phyloP scores from a whole-genome alignment of 441 rosid species.

The Kokia cookei region DNA sequence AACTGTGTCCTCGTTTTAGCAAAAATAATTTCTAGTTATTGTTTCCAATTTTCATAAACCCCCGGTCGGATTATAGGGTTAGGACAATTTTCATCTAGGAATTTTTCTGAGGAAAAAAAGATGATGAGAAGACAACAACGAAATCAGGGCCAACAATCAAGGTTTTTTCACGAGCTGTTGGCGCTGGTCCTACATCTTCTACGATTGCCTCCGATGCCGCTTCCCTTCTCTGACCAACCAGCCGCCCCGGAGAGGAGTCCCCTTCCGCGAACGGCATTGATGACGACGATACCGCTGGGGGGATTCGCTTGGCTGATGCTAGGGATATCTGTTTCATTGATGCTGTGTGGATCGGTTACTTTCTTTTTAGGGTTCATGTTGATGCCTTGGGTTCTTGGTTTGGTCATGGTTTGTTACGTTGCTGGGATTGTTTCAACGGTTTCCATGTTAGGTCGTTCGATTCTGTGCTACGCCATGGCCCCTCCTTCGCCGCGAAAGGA shows the following conservation, averaged over 20 bases:
- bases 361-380: slow-evolving; percentile 84
- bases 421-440: slow-evolving; percentile 68
- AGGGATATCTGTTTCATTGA: slow-evolving; percentile 68
- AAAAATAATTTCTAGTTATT: background rate
- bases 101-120: background rate
- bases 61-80: background rate
- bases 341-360: slow-evolving; percentile 90
- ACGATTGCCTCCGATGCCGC: slow-evolving; percentile 54
- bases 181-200: slow-evolving; percentile 57
- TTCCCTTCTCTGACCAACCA: slow-evolving; percentile 36
- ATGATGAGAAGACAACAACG: slow-evolving; percentile 53
- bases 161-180: slow-evolving; percentile 60
- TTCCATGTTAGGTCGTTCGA: slow-evolving; percentile 65
- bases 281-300: slow-evolving; percentile 57
- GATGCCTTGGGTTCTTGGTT: slow-evolving; percentile 94
- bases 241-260: slow-evolving; percentile 20
- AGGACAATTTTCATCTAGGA: background rate
- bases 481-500: slow-evolving; percentile 48
- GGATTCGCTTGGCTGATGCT: slow-evolving; percentile 82
- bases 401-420: slow-evolving; percentile 62
- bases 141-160: slow-evolving; percentile 54
- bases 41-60: background rate
- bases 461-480: slow-evolving; percentile 50
- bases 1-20: slow-evolving; percentile 35
- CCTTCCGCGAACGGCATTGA: slow-evolving; percentile 8